phyloP scores from a whole-genome alignment of 2,329 filamentous ascomycete species.

The Hypoxylon sp. region DNA sequence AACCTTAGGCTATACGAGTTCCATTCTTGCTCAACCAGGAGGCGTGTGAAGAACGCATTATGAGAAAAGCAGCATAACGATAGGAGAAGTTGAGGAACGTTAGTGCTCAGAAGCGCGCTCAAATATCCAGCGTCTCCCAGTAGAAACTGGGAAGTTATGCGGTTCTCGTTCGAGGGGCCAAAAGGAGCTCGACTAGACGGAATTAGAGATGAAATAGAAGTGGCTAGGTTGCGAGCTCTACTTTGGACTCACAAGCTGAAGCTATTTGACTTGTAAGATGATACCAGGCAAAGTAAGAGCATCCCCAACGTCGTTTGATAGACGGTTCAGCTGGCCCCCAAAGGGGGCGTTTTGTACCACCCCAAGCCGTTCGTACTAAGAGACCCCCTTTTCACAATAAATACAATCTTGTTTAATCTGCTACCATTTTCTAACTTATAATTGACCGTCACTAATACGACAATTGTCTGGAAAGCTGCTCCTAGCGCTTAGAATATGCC shows the following conservation, averaged over 20 bases:
- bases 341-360: too few species aligned
- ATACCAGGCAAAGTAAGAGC: slow-evolving; percentile 1
- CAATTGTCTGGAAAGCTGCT: too few species aligned
- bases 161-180: slow-evolving; percentile 7
- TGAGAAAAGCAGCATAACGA: slow-evolving; percentile 45
- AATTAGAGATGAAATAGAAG: neutral
- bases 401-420: too few species aligned
- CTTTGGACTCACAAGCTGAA: slow-evolving; percentile 18
- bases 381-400: too few species aligned
- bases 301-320: neutral
- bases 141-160: neutral
- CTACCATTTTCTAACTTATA: too few species aligned
- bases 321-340: too few species aligned
- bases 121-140: slow-evolving; percentile 5
- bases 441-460: too few species aligned
- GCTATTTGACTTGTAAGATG: neutral
- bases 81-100: slow-evolving; percentile 43
- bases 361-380: too few species aligned
- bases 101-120: slow-evolving; percentile 28
- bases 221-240: neutral
- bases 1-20: slow-evolving; percentile 28
- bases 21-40: slow-evolving; percentile 44
- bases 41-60: slow-evolving; percentile 42
- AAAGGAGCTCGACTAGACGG: slow-evolving; percentile 6
- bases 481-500: too few species aligned